A percentile compares a stretch with the other conserved stretches of the same genome.
Conservation (phyloP, 495 filamentous ascomycete species). For the Hyaloscypha hepaticicola region DNA sequence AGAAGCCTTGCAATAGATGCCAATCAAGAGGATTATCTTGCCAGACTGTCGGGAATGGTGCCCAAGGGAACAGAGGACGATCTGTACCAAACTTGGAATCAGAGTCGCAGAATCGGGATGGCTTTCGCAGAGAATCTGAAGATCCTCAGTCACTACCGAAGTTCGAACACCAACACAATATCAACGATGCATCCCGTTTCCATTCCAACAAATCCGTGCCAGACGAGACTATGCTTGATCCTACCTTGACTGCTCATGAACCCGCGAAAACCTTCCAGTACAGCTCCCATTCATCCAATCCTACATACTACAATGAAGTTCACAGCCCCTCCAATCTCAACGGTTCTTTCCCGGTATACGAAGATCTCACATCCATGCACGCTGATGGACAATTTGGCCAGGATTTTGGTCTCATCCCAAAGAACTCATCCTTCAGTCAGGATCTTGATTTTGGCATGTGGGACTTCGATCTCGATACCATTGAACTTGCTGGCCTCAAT, state of each 20-base stretch:
- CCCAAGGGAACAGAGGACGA: not conserved
- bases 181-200: not conserved
- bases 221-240: not conserved
- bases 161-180: not conserved
- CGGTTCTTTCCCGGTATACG: not conserved
- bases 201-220: not conserved
- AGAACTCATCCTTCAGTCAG: conserved; percentile 4
- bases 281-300: not conserved
- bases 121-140: not conserved
- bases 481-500: conserved; percentile 1
- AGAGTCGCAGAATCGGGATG: not conserved
- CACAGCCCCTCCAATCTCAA: not conserved
- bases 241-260: not conserved
- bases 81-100: not conserved
- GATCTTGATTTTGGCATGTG: conserved; percentile 19
- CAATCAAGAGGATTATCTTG: not conserved
- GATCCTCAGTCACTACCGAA: not conserved
- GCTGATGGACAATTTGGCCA: not conserved
- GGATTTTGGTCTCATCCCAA: conserved; percentile 9
- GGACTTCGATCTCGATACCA: conserved; percentile 15
- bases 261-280: not conserved
- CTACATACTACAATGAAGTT: not conserved
- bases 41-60: not conserved
- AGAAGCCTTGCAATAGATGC: conserved; percentile 37
- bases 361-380: not conserved